These are phyloP conservation scores for Barbatosphaeria neglecta DNA, from an alignment of 495 filamentous ascomycete species.

Conservation along the genomic window DNA sequence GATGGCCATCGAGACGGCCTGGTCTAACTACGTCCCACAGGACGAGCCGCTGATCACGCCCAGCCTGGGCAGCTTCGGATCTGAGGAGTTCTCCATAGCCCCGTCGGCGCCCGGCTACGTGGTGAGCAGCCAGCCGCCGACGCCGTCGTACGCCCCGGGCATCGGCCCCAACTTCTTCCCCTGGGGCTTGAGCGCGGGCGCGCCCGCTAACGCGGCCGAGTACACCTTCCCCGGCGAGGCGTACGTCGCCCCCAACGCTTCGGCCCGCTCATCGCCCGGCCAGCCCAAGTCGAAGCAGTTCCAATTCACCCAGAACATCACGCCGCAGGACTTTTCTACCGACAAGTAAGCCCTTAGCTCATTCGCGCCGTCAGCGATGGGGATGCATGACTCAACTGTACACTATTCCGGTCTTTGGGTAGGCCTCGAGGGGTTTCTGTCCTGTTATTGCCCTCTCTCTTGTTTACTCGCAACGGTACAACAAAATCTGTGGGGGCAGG, in stretches of 20 bases:
- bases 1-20: conserved; percentile 16
- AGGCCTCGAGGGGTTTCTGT: too few species aligned
- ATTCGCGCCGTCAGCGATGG: too few species aligned
- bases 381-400: not conserved
- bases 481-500: too few species aligned
- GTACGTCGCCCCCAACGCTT: conserved; percentile 23
- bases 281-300: conserved; percentile 30
- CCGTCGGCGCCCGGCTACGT: conserved; percentile 27
- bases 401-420: too few species aligned
- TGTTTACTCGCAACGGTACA: not conserved
- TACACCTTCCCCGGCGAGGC: conserved; percentile 30
- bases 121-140: conserved; percentile 27
- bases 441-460: too few species aligned
- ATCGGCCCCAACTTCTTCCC: conserved; percentile 23
- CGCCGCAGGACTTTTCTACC: conserved; percentile 30
- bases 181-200: conserved; percentile 12
- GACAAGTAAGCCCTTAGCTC: conserved; percentile 6
- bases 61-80: conserved; percentile 29
- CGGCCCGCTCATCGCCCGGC: conserved; percentile 27
- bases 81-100: conserved; percentile 27
- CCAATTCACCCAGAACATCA: conserved; percentile 39
- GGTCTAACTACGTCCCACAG: conserved; percentile 18
- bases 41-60: conserved; percentile 34
- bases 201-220: conserved; percentile 22
- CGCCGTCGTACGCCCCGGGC: conserved; percentile 27